Conservation (phyloP, 352 stramenopile species). For the Phytophthora citrophthora region DNA sequence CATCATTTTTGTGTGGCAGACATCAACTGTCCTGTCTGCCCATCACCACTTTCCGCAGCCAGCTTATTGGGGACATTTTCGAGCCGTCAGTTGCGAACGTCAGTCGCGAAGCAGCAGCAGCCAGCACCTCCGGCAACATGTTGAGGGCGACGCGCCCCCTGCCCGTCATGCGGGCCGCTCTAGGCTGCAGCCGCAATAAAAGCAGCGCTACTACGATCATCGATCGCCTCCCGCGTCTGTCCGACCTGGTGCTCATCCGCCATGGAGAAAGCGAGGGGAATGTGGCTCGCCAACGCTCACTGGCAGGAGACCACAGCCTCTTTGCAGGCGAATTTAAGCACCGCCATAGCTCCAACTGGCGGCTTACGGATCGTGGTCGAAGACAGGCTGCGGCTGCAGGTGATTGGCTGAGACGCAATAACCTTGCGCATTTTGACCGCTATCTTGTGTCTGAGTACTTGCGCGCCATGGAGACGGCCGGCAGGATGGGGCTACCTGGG, state of each 20-base stretch:
- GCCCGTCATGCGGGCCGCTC: not conserved
- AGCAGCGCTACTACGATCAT: constrained; percentile 8
- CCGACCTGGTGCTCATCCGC: constrained; percentile 87
- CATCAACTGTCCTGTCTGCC: constrained; percentile 10
- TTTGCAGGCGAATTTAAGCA: constrained; percentile 90
- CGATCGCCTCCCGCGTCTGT: constrained; percentile 60
- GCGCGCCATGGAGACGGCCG: constrained; percentile 86
- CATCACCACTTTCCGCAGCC: constrained; percentile 16
- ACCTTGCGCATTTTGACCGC: constrained; percentile 79
- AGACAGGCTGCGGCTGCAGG: constrained; percentile 75
- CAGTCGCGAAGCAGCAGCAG: constrained; percentile 16
- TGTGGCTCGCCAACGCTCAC: constrained; percentile 82
- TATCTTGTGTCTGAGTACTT: constrained; percentile 91
- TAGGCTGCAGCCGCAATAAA: not conserved
- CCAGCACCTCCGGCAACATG: constrained; percentile 17
- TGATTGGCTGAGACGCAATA: constrained; percentile 85
- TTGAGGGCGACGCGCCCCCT: constrained; percentile 27
- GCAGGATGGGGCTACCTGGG: constrained; percentile 72
- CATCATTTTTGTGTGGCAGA: constrained; percentile 24
- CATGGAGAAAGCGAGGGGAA: constrained; percentile 92
- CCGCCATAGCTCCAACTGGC: constrained; percentile 90
- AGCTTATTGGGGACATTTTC: constrained; percentile 3
- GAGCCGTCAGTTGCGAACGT: constrained; percentile 37
- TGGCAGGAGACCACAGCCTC: constrained; percentile 84
- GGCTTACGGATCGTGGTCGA: constrained; percentile 84